Evolutionary conservation across 768 basidiomycete species (phyloP).

Genomic region (Auricularia cornea): DNA sequence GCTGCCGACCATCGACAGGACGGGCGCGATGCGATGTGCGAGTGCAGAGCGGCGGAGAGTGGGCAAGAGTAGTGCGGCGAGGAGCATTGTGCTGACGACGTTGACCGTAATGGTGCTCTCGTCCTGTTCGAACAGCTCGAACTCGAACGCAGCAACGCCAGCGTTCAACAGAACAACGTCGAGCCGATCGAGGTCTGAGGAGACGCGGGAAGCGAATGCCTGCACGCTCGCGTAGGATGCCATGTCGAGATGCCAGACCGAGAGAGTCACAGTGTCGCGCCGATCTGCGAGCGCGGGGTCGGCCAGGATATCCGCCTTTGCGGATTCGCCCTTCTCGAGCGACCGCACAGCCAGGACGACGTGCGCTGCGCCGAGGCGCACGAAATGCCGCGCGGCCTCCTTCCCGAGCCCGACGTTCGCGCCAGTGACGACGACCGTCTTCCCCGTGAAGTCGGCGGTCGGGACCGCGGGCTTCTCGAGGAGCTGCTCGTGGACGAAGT

Average conservation of each 20-base stretch:
- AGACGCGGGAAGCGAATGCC: background rate
- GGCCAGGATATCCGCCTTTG: no score
- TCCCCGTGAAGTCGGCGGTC: constrained; percentile 2
- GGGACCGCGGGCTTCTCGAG: background rate
- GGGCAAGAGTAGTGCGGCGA: background rate
- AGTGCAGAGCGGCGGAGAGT: background rate
- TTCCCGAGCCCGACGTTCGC: constrained; percentile 7
- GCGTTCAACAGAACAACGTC: background rate
- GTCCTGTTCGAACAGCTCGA: background rate
- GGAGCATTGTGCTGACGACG: background rate
- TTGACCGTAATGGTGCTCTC: background rate
- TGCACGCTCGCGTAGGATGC: background rate
- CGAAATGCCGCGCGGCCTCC: background rate
- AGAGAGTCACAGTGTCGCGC: background rate
- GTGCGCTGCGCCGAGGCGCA: no score
- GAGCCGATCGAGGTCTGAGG: background rate
- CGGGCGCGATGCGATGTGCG: no score
- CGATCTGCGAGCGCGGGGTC: no score
- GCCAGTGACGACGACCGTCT: constrained; percentile 6
- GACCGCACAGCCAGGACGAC: no score
- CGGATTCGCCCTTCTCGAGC: no score
- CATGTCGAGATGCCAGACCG: constrained; percentile 3
- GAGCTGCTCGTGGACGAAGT: no score
- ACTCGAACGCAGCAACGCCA: background rate
- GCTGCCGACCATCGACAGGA: no score